phyloP scores from a whole-genome alignment of 768 basidiomycete genomes.

The Heimioporus sp. region DNA sequence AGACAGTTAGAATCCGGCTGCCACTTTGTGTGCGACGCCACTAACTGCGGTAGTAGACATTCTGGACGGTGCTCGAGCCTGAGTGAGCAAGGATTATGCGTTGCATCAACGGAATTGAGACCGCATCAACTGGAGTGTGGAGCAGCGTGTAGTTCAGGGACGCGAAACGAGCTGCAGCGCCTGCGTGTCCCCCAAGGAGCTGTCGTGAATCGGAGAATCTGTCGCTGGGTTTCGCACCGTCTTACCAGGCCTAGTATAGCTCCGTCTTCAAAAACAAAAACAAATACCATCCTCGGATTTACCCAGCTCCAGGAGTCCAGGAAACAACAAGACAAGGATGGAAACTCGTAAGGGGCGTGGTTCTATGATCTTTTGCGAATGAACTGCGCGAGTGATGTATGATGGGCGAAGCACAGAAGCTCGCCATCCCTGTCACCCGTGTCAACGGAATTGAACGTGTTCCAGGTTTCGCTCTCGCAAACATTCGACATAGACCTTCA shows the following conservation, averaged over 20 bases:
- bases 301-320: slow-evolving; percentile 1
- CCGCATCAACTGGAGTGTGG: no score
- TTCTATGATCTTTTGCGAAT: slow-evolving; percentile 12
- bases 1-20: background rate
- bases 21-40: slow-evolving; percentile 1
- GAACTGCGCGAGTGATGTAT: slow-evolving; percentile 13
- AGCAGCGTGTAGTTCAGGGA: no score
- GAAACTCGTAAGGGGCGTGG: slow-evolving; percentile 2
- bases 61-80: background rate
- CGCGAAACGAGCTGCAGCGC: background rate
- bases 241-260: background rate
- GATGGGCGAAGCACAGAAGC: slow-evolving; percentile 19
- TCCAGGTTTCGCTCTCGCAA: no score
- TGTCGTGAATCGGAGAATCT: slow-evolving; percentile 18
- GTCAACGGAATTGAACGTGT: no score
- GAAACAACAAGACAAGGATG: background rate
- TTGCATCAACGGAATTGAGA: background rate
- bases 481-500: no score
- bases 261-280: slow-evolving; percentile 16
- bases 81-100: background rate
- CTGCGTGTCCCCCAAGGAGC: slow-evolving; percentile 2
- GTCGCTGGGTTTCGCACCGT: slow-evolving; percentile 19
- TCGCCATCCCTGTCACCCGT: slow-evolving; percentile 14
- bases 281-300: slow-evolving; percentile 12
- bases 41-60: background rate